phyloP scores from a whole-genome alignment of 768 basidiomycete species.

The Lactarius pseudohatsudake region DNA sequence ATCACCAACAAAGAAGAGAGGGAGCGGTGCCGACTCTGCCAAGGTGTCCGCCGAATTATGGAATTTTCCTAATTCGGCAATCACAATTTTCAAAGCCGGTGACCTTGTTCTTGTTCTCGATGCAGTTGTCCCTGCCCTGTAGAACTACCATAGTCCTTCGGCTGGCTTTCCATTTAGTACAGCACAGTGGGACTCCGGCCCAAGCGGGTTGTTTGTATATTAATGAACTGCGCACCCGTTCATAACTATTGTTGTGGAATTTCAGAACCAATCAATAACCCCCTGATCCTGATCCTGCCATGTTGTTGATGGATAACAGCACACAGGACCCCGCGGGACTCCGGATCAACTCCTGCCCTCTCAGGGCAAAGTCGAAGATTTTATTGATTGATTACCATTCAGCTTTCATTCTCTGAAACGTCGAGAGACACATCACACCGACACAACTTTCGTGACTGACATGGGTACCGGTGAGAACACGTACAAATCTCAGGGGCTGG shows the following conservation, averaged over 20 bases:
- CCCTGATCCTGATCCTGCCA: neutral
- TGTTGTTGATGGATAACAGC: conserved; percentile 1
- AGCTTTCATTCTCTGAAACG: neutral
- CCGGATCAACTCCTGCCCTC: conserved; percentile 17
- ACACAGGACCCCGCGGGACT: conserved; percentile 17
- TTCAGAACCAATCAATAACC: neutral
- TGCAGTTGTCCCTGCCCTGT: neutral
- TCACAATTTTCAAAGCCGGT: neutral
- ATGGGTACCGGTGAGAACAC: conserved; percentile 1
- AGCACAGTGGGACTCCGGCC: neutral
- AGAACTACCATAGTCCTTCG: neutral
- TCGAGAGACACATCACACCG: conserved; percentile 4
- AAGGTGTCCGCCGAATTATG: neutral
- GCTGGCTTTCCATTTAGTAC: neutral
- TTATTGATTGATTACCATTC: conserved; percentile 1
- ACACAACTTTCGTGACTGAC: conserved; percentile 1
- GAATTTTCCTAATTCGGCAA: neutral
- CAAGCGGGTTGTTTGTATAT: neutral
- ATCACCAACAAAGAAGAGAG: neutral
- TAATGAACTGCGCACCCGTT: neutral
- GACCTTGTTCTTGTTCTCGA: conserved; percentile 1
- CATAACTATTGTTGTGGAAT: conserved; percentile 1
- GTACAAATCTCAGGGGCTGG: neutral
- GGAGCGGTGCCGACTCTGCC: neutral
- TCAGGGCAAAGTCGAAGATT: conserved; percentile 5